Conservation (phyloP, 768 basidiomycete genomes). For the Collybiopsis confluens region DNA sequence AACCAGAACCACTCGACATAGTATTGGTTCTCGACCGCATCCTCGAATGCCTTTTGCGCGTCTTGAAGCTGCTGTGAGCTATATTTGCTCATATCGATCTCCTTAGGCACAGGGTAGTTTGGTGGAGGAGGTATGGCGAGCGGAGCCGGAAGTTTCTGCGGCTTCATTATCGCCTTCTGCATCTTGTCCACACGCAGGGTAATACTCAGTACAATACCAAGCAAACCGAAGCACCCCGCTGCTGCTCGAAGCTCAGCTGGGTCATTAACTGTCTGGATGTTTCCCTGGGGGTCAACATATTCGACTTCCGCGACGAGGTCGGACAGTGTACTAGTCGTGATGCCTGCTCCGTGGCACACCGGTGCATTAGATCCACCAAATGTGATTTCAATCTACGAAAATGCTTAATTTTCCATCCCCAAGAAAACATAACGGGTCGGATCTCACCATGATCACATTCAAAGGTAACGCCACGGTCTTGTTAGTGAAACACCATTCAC, state of each 20-base stretch:
- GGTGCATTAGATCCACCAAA: conserved; percentile 22
- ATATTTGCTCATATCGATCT: conserved; percentile 17
- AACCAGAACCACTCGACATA: conserved; percentile 28
- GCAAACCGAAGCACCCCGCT: conserved; percentile 22
- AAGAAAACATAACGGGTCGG: not conserved
- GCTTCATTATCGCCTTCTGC: conserved; percentile 19
- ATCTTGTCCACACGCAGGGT: conserved; percentile 23
- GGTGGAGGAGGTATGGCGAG: conserved; percentile 23
- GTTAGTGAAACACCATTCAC: conserved; percentile 17
- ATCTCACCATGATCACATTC: conserved; percentile 21
- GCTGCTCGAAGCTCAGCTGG: conserved; percentile 20
- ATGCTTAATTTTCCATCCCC: not conserved
- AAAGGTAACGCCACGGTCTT: conserved; percentile 19
- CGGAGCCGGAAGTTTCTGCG: conserved; percentile 14
- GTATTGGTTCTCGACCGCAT: conserved; percentile 19
- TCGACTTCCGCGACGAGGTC: conserved; percentile 20
- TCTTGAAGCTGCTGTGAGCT: conserved; percentile 12
- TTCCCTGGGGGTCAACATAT: conserved; percentile 23
- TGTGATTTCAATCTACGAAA: conserved; percentile 17
- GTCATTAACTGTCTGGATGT: conserved; percentile 15
- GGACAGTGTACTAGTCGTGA: conserved; percentile 18
- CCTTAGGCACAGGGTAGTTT: conserved; percentile 16
- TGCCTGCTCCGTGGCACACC: conserved; percentile 23
- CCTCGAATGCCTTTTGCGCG: conserved; percentile 17
- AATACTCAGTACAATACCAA: conserved; percentile 21